Conservation (phyloP, 148 eudicot species). For the Heliosperma pusillum region DNA sequence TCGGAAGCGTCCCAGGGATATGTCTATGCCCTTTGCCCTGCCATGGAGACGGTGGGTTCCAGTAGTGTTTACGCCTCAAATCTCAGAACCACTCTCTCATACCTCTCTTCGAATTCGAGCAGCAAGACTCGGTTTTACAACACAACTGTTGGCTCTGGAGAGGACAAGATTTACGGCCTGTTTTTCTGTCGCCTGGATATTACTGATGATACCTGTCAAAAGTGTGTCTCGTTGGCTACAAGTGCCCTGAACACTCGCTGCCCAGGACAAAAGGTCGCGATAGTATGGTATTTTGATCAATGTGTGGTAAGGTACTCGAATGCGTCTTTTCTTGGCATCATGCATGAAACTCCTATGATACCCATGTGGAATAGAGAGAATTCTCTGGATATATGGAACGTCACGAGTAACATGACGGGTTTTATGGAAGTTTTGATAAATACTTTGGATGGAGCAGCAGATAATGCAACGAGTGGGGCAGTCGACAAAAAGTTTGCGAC, state of each 20-base stretch:
- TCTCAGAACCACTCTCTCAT: conserved; percentile 17
- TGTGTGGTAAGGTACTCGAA: conserved; percentile 33
- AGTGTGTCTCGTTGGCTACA: conserved; percentile 20
- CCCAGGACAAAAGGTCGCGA: conserved; percentile 29
- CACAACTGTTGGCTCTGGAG: conserved; percentile 28
- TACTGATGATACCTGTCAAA: conserved; percentile 20
- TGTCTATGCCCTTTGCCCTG: conserved; percentile 33
- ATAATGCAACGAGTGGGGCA: conserved; percentile 21
- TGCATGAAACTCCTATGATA: conserved; percentile 37
- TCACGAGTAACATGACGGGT: conserved; percentile 22
- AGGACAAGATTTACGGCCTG: conserved; percentile 24
- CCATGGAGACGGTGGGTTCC: conserved; percentile 16
- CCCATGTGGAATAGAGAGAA: conserved; percentile 38
- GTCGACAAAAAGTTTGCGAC: conserved; percentile 20
- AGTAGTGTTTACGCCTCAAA: conserved; percentile 23
- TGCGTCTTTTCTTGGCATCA: conserved; percentile 26
- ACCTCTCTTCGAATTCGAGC: conserved; percentile 14
- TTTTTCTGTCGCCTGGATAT: conserved; percentile 33
- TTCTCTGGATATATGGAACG: conserved; percentile 25
- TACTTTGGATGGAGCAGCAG: conserved; percentile 18
- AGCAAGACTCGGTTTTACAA: conserved; percentile 23
- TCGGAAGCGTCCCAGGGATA: conserved; percentile 6
- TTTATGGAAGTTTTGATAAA: conserved; percentile 24
- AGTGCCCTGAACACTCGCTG: conserved; percentile 25
- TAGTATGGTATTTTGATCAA: conserved; percentile 37